Evolutionary conservation across 805 yeast genomes (phyloP), one percentile per base, ranked within the genome.

Genomic region (Schizosaccharomyces cryophilus): DNA sequence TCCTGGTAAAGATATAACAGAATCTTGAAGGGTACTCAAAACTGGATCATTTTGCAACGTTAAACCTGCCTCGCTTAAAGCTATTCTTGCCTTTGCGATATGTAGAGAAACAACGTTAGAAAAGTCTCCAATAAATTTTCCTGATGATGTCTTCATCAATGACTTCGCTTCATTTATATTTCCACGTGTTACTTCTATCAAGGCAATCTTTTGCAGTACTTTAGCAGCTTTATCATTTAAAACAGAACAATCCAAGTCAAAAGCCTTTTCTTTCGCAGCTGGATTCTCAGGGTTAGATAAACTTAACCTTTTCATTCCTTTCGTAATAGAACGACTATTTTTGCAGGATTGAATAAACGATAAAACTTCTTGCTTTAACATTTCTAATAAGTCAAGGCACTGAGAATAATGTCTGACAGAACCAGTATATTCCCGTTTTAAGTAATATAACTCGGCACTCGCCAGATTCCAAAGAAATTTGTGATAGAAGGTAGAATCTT

Each of bases 1-100:
- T 15, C 56, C 42, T 1, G 81, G 80, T 9, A 76, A 67, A 0
- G 78, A 73, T 61, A 78, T 67, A 0, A 78, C 79, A 0, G 82
- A 77, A 45, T 79, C 82, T 59, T 73, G 76, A 54, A 79, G 64
- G 5, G 75, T 73, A 3, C 78, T 75, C 58, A 76, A 73, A 40
- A 77, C 73, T 0, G 84, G 82, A 66, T 80, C 81, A 19, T 64
- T 63, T 30, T 58, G 59, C 26, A 70, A 64, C 9, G 60, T 56
- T 1, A 17, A 31, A 3, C 35, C 42, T 4, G 47, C 38, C 35
- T 35, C 60, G 17, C 26, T 29, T 31, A 38, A 19, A 11, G 21
- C 35, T n/a, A 56, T 30, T 17, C 24, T 51, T 51, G 56, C 21
- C 26, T 29, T 21, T 24, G 31, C 30, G 26, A 51, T 51, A 11